Percentiles rank a stretch among this genome's conserved stretches.
Evolutionary conservation across 208 protist species (phyloP).

Genomic region (Herpetomonas tarakana): DNA sequence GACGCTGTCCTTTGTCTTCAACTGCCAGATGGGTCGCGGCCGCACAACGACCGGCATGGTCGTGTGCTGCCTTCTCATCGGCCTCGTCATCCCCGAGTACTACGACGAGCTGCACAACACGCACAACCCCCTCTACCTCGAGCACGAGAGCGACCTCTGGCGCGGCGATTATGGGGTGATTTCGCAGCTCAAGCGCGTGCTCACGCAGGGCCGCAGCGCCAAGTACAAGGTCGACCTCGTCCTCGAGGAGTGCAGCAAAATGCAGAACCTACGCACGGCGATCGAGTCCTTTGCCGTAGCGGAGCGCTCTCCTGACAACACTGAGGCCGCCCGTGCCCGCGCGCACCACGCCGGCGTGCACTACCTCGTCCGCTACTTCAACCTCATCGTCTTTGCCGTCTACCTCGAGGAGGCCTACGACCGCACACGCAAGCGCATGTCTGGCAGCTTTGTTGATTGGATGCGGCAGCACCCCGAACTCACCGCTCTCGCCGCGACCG

Average conservation of each 20-base stretch:
- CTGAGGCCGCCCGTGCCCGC: slow-evolving; percentile 65
- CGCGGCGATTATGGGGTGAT: slow-evolving; percentile 77
- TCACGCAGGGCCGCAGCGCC: slow-evolving; percentile 55
- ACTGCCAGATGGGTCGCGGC: slow-evolving; percentile 89
- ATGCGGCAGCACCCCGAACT: slow-evolving; percentile 68
- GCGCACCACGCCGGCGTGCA: slow-evolving; percentile 85
- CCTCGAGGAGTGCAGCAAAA: slow-evolving; percentile 78
- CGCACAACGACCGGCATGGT: slow-evolving; percentile 91
- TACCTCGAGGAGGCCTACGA: slow-evolving; percentile 86
- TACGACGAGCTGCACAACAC: slow-evolving; percentile 78
- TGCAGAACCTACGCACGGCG: slow-evolving; percentile 87
- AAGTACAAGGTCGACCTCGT: slow-evolving; percentile 83
- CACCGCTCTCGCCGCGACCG: slow-evolving; percentile 45
- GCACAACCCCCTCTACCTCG: slow-evolving; percentile 61
- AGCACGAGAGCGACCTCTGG: slow-evolving; percentile 40
- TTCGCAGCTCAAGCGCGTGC: slow-evolving; percentile 76
- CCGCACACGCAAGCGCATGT: slow-evolving; percentile 52
- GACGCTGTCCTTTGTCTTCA: slow-evolving; percentile 88
- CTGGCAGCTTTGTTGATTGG: slow-evolving; percentile 52
- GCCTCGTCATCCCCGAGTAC: slow-evolving; percentile 79
- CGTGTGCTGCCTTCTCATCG: slow-evolving; percentile 83
- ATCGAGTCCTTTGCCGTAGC: slow-evolving; percentile 78
- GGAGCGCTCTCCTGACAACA: slow-evolving; percentile 63
- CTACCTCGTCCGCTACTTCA: slow-evolving; percentile 87
- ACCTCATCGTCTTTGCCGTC: slow-evolving; percentile 82